A percentile compares a stretch with the other conserved stretches of the same genome.
These are phyloP conservation scores for Myrmaecium sp. DNA, from an alignment of 2,329 filamentous ascomycete genomes.

Conservation along the genomic window DNA sequence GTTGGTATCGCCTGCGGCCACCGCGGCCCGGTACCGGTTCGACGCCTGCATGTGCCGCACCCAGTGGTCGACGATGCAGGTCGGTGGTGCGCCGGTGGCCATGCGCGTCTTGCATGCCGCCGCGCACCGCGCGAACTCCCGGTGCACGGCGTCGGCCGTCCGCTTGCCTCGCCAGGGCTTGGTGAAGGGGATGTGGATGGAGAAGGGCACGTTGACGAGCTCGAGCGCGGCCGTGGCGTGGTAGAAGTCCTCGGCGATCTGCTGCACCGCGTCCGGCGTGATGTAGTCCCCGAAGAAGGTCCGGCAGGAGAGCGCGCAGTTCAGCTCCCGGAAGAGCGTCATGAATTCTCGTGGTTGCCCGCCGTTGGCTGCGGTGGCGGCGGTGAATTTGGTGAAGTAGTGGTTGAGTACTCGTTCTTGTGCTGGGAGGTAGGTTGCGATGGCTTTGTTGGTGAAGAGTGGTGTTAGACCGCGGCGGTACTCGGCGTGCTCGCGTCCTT, in stretches of 20 bases:
- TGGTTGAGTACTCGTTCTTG: constrained; percentile 82
- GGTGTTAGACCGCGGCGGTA: constrained; percentile 94
- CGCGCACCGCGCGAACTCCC: constrained; percentile 78
- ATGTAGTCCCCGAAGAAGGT: constrained; percentile 98
- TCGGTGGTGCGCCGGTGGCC: constrained; percentile 68
- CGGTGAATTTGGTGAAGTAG: constrained; percentile 67
- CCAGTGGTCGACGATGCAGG: constrained; percentile 95
- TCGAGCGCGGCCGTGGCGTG: constrained; percentile 90
- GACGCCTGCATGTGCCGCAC: constrained; percentile 76
- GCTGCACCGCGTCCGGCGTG: constrained; percentile 74
- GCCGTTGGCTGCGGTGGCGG: constrained; percentile 51
- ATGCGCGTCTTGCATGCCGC: constrained; percentile 88
- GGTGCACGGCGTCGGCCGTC: constrained; percentile 78
- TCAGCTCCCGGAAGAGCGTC: constrained; percentile 80
- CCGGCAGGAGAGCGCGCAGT: constrained; percentile 85
- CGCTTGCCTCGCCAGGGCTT: constrained; percentile 97
- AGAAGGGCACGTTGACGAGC: constrained; percentile 71
- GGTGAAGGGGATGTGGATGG: constrained; percentile 86
- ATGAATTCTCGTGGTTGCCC: constrained; percentile 76
- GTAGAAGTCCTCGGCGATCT: constrained; percentile 93
- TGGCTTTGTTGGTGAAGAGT: constrained; percentile 79
- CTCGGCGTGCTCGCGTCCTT: constrained; percentile 87
- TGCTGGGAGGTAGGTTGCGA: constrained; percentile 75
- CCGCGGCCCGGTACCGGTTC: constrained; percentile 59
- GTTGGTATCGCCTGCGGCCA: constrained; percentile 50